A percentile compares a stretch with the other conserved stretches of the same genome.
phyloP scores from a whole-genome alignment of 2,329 filamentous ascomycete species.

The Verticillium longisporum region DNA sequence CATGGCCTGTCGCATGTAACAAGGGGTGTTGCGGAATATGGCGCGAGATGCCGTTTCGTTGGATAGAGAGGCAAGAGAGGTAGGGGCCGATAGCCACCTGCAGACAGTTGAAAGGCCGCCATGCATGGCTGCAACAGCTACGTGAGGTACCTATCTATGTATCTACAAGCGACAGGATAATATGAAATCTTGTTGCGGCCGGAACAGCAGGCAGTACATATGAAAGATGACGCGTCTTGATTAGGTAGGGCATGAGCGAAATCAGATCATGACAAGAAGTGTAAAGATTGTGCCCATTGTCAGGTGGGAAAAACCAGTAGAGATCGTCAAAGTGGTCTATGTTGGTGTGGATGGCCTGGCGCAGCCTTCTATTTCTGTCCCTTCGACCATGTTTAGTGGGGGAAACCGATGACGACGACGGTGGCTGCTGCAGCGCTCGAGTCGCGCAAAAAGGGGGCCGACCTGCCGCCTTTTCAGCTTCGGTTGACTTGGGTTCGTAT shows the following conservation, averaged over 20 bases:
- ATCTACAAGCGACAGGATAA: no score
- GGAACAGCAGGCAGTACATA: no score
- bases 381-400: neutral
- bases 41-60: neutral
- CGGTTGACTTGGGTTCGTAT: neutral
- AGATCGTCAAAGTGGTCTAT: neutral
- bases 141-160: no score
- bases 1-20: neutral
- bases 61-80: neutral
- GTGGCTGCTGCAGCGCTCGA: neutral
- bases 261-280: neutral
- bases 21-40: neutral
- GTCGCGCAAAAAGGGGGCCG: neutral
- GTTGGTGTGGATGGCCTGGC: neutral
- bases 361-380: neutral
- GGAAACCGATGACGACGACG: neutral
- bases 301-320: neutral
- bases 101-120: neutral
- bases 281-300: neutral
- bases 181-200: no score
- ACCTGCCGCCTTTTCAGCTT: neutral
- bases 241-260: no score
- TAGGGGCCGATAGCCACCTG: neutral
- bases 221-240: no score
- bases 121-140: neutral